Conservation (phyloP, 176 grass and related monocot species). For the Raddia distichophylla region DNA sequence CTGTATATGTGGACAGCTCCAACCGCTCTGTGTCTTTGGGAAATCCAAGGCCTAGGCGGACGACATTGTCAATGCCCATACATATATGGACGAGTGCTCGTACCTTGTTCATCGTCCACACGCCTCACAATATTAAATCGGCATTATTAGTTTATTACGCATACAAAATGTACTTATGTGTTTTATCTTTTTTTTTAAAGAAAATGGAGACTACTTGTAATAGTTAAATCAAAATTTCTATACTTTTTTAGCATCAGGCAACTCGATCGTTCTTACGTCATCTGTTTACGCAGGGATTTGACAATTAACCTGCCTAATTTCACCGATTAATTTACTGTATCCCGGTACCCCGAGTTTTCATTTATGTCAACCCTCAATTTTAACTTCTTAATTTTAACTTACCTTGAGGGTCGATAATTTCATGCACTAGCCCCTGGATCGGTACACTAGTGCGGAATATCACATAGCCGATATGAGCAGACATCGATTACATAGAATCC, state of each 20-base stretch:
- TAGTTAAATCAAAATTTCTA: not conserved
- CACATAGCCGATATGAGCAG: no score
- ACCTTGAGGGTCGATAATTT: no score
- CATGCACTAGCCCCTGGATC: no score
- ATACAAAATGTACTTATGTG: not conserved
- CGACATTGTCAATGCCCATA: constrained; percentile 46
- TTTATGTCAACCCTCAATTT: no score
- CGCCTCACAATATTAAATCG: not conserved
- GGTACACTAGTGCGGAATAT: no score
- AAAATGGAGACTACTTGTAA: not conserved
- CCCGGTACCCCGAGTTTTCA: no score
- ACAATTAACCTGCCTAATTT: no score
- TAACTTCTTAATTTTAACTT: no score
- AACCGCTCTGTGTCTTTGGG: constrained; percentile 48
- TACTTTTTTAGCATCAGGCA: not conserved
- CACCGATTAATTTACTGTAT: no score
- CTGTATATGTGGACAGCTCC: constrained; percentile 48
- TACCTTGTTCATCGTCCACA: not conserved
- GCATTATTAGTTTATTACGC: not conserved
- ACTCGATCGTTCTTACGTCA: no score
- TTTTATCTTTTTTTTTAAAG: not conserved
- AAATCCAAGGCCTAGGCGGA: constrained; percentile 64
- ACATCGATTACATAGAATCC: no score
- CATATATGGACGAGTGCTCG: constrained; percentile 17
- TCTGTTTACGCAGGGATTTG: no score